Conservation (phyloP, 164 flowering plant genomes). For the Piper betle region DNA sequence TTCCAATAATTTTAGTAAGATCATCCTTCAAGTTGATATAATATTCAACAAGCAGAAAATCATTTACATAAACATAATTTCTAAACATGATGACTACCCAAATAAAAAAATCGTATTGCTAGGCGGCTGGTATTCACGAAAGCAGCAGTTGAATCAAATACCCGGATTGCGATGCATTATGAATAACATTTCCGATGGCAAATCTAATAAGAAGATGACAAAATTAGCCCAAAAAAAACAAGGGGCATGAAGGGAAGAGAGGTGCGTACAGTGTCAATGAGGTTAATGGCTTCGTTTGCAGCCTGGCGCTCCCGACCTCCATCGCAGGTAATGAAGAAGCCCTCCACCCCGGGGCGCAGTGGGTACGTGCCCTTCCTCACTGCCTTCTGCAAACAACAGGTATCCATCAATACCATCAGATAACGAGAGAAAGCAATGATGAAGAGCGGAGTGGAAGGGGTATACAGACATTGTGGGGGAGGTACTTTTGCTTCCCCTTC, state of each 20-base stretch:
- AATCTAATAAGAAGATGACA: neutral
- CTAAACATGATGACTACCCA: neutral
- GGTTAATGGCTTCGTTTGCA: conserved; percentile 62
- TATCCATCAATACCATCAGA: neutral
- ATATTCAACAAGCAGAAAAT: too few species aligned
- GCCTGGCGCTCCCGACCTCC: conserved; percentile 95
- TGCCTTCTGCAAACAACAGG: conserved; percentile 35
- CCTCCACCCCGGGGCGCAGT: conserved; percentile 67
- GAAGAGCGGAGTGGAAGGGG: neutral
- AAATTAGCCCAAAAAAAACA: neutral
- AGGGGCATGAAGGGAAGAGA: neutral
- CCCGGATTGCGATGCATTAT: neutral
- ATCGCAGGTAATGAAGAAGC: conserved; percentile 94
- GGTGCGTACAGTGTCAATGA: conserved; percentile 58
- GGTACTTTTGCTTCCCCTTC: conserved; percentile 63
- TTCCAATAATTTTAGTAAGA: too few species aligned
- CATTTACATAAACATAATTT: neutral
- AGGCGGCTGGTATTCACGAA: neutral
- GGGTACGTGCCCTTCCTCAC: conserved; percentile 79
- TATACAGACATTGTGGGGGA: conserved; percentile 44
- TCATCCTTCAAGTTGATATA: too few species aligned
- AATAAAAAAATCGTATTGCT: neutral
- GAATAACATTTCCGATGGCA: neutral
- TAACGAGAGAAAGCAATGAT: neutral
- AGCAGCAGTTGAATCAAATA: neutral